Conservation (phyloP, 805 yeast genomes). For the Yarrowia sp. region DNA sequence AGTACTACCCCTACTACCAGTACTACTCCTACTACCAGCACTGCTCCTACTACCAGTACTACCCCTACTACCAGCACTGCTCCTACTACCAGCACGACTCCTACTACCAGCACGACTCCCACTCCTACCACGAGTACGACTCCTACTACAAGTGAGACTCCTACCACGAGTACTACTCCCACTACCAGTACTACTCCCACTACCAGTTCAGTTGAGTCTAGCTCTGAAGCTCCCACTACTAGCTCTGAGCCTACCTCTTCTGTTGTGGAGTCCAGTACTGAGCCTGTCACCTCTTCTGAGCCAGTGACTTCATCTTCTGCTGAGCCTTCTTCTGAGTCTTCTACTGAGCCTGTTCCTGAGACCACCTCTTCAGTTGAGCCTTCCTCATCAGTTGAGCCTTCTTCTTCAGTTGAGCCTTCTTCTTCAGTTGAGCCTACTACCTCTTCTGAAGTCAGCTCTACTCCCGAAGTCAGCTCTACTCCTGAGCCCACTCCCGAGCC, state of each 20-base stretch:
- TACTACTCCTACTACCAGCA: not conserved
- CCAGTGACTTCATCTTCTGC: too few species aligned
- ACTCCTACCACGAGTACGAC: not conserved
- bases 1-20: not conserved
- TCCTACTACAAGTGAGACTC: not conserved
- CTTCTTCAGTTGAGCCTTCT: not conserved
- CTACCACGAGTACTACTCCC: not conserved
- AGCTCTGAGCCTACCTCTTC: conserved; percentile 1
- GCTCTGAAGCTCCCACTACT: not conserved
- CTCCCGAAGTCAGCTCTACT: not conserved
- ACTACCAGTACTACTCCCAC: not conserved
- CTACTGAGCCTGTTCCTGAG: not conserved
- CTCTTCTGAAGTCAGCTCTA: not conserved
- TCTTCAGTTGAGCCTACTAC: not conserved
- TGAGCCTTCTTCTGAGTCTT: too few species aligned
- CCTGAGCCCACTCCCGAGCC: not conserved
- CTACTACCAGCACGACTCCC: not conserved
- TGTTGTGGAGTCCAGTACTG: not conserved
- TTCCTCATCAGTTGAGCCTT: not conserved
- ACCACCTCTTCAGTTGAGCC: not conserved
- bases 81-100: not conserved
- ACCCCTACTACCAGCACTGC: not conserved
- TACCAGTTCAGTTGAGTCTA: not conserved
- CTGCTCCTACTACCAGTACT: not conserved
- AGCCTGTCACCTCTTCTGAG: too few species aligned